phyloP scores from a whole-genome alignment of 1,139 yeast genomes.

The Geotrichum phurueaensis region DNA sequence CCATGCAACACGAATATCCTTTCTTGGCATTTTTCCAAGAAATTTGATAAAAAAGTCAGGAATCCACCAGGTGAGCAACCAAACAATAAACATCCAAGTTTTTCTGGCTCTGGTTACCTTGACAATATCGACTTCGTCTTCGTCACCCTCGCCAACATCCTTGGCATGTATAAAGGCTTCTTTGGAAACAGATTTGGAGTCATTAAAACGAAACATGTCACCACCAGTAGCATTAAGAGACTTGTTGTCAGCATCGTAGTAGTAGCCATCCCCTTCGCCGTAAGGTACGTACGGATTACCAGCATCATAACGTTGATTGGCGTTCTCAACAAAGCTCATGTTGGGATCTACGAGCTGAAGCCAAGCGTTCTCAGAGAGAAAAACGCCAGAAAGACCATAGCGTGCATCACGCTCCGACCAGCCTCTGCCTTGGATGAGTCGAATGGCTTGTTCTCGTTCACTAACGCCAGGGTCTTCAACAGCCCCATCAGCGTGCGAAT shows the following conservation, averaged over 20 bases:
- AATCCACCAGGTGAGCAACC: constrained; percentile 38
- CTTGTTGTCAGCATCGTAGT: constrained; percentile 34
- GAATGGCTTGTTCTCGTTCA: constrained; percentile 35
- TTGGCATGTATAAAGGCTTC: constrained; percentile 32
- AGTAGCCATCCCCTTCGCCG: constrained; percentile 29
- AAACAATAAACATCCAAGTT: constrained; percentile 38
- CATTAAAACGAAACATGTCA: constrained; percentile 37
- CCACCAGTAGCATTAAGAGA: constrained; percentile 35
- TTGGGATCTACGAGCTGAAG: constrained; percentile 38
- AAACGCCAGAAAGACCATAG: constrained; percentile 40
- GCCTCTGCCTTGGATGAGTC: constrained; percentile 30
- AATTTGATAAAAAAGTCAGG: constrained; percentile 35
- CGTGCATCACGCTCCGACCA: constrained; percentile 39
- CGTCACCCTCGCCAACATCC: constrained; percentile 32
- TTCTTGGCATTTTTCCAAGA: constrained; percentile 33
- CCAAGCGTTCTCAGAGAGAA: constrained; percentile 40
- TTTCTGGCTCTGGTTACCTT: constrained; percentile 29
- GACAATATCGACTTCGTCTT: constrained; percentile 32
- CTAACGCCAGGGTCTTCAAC: constrained; percentile 22
- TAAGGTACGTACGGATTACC: constrained; percentile 24
- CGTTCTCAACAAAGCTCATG: constrained; percentile 32
- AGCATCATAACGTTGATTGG: constrained; percentile 28
- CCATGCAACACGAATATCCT: constrained; percentile 40
- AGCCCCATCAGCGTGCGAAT: constrained; percentile 26
- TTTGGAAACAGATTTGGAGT: constrained; percentile 28